phyloP scores from a whole-genome alignment of 1,139 yeast species.

The Suhomyces guaymorum region DNA sequence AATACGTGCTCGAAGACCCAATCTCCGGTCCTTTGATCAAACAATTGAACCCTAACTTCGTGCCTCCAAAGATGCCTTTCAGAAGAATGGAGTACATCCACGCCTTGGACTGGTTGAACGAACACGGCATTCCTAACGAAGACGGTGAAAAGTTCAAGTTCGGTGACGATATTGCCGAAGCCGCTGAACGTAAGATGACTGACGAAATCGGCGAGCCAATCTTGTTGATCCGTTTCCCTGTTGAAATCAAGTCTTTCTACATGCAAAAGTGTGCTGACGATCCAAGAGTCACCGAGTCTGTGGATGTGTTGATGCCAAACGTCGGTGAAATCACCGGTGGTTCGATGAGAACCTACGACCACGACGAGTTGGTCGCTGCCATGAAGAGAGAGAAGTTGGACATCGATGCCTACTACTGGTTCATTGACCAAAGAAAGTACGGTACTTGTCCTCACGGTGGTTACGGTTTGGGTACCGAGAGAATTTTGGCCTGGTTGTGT shows the following conservation, averaged over 20 bases:
- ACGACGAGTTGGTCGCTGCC: constrained; percentile 83
- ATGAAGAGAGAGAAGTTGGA: constrained; percentile 90
- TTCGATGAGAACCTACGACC: constrained; percentile 90
- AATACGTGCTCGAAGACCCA: constrained; percentile 84
- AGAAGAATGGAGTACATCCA: constrained; percentile 87
- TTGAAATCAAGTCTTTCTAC: constrained; percentile 95
- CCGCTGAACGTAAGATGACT: constrained; percentile 98
- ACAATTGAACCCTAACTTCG: constrained; percentile 90
- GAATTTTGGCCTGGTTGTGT: constrained; percentile 97
- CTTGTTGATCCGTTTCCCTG: constrained; percentile 90
- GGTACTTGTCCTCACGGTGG: constrained; percentile 99
- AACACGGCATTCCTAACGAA: constrained; percentile 89
- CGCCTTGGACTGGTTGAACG: constrained; percentile 95
- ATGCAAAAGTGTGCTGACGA: constrained; percentile 93
- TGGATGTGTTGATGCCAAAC: constrained; percentile 97
- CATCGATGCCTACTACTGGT: constrained; percentile 87
- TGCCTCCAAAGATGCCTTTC: constrained; percentile 82
- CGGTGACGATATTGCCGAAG: constrained; percentile 99
- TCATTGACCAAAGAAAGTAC: constrained; percentile 90
- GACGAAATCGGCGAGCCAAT: constrained; percentile 93
- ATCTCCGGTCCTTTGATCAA: constrained; percentile 85
- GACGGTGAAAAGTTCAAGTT: constrained; percentile 90
- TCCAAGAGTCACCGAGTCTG: constrained; percentile 93
- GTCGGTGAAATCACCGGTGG: constrained; percentile 99
- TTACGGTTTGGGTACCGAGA: constrained; percentile 96